phyloP scores from a whole-genome alignment of 2,329 filamentous ascomycete genomes.

The Diaporthe sp. region DNA sequence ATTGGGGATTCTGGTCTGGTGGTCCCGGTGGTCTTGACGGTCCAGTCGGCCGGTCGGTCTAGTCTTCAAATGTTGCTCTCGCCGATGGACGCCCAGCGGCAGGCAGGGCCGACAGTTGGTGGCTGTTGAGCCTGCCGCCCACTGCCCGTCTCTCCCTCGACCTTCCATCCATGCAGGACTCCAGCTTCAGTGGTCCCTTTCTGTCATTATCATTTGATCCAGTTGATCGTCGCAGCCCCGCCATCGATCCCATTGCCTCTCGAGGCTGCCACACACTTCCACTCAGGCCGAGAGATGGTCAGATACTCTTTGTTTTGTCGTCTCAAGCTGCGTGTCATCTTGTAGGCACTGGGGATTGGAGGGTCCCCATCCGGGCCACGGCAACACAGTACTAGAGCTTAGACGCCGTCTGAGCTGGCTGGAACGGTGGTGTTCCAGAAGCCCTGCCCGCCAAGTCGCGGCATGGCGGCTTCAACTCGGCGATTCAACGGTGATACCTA shows the following conservation, averaged over 20 bases:
- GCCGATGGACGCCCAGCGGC: not conserved
- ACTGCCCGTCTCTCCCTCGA: not conserved
- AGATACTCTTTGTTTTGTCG: not conserved
- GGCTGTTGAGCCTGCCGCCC: conserved; percentile 9
- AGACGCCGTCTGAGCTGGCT: not conserved
- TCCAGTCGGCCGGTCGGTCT: not conserved
- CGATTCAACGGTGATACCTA: conserved; percentile 13
- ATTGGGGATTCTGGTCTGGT: conserved; percentile 17
- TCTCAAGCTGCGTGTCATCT: not conserved
- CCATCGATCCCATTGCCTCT: not conserved
- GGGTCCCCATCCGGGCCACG: not conserved
- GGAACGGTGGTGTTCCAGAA: conserved; percentile 27
- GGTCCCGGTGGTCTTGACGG: not conserved
- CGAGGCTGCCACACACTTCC: not conserved
- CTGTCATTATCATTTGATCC: conserved; percentile 16
- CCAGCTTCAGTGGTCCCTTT: conserved; percentile 3
- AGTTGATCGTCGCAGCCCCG: not conserved
- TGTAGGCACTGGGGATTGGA: not conserved
- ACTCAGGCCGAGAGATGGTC: not conserved
- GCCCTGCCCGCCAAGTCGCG: conserved; percentile 28
- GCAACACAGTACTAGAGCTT: not conserved
- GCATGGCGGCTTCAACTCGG: conserved; percentile 25
- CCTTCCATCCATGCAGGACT: not conserved
- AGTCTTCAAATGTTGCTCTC: conserved; percentile 24
- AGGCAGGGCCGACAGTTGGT: not conserved